Evolutionary conservation across 345 rosid genomes (phyloP).

Genomic region (Aethionema arabicum): DNA sequence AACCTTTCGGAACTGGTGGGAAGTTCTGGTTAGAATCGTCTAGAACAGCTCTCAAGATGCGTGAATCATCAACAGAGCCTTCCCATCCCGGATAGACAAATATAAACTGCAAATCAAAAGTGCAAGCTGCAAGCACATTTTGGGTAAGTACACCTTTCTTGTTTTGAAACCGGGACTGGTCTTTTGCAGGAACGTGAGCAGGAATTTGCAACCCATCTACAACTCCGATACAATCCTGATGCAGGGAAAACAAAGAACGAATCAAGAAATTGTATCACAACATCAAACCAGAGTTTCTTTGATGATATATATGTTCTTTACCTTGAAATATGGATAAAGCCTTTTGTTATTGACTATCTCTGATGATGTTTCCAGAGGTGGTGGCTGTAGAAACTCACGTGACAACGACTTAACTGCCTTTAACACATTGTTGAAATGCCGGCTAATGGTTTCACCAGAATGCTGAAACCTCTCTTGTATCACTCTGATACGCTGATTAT

Average conservation of each 20-base stretch:
- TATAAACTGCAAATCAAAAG: constrained; percentile 70
- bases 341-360: constrained; percentile 51
- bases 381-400: constrained; percentile 55
- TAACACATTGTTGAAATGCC: constrained; percentile 73
- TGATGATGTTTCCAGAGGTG: constrained; percentile 41
- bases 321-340: constrained; percentile 78
- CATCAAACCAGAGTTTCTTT: not conserved
- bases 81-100: constrained; percentile 85
- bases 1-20: constrained; percentile 71
- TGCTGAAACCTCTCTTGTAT: constrained; percentile 73
- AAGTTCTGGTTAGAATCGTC: constrained; percentile 81
- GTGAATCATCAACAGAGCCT: constrained; percentile 73
- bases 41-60: constrained; percentile 69
- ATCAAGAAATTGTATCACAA: constrained; percentile 15
- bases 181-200: constrained; percentile 75
- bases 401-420: constrained; percentile 79
- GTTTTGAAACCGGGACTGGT: constrained; percentile 70
- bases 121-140: constrained; percentile 80
- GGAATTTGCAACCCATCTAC: constrained; percentile 72
- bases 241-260: constrained; percentile 16
- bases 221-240: constrained; percentile 78
- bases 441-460: constrained; percentile 84
- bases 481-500: constrained; percentile 80
- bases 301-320: constrained; percentile 26
- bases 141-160: constrained; percentile 63